Conservation (phyloP, 441 rosid genomes). For the Hura crepitans region DNA sequence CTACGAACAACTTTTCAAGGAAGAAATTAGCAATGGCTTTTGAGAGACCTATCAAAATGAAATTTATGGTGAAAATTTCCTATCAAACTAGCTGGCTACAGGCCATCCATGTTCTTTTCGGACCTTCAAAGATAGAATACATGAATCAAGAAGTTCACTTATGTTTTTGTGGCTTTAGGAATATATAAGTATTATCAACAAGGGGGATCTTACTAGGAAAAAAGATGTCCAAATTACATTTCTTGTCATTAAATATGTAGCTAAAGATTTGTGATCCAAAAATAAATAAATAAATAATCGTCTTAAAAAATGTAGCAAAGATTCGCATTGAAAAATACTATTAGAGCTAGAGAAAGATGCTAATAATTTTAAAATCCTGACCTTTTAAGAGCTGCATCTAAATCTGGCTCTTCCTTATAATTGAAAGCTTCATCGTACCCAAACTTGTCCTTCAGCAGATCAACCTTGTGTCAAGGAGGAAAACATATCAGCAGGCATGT, state of each 20-base stretch:
- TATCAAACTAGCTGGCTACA: no score
- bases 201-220: not conserved
- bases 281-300: no score
- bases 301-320: not conserved
- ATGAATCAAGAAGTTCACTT: no score
- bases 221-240: not conserved
- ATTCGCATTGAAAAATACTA: not conserved
- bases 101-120: no score
- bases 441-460: conserved; percentile 56
- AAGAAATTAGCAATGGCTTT: no score
- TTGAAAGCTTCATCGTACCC: conserved; percentile 80
- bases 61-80: no score
- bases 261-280: not conserved
- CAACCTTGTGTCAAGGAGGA: conserved; percentile 38
- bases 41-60: no score
- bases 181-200: not conserved
- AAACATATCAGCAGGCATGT: not conserved
- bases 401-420: conserved; percentile 69
- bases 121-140: no score
- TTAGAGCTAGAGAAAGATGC: not conserved
- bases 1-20: not conserved
- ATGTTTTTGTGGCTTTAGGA: not conserved
- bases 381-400: conserved; percentile 67
- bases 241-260: not conserved
- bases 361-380: not conserved